Percentiles rank a stretch among this genome's conserved stretches.
phyloP scores from a whole-genome alignment of 225 moss, liverwort and hornwort species.

The Marchantia polymorpha region DNA sequence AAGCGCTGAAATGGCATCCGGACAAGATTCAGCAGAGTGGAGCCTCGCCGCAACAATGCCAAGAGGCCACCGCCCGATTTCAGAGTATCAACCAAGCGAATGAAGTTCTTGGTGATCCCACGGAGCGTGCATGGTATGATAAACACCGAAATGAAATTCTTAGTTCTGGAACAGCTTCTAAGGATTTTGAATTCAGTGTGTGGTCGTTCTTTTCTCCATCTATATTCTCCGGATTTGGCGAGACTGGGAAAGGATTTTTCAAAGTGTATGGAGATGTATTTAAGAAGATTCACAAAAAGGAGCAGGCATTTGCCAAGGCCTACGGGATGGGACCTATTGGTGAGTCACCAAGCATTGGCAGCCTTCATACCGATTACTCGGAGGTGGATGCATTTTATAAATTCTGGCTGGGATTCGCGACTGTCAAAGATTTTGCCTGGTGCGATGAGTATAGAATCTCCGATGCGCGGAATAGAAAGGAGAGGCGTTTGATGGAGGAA shows the following conservation, averaged over 20 bases:
- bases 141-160: conserved; percentile 68
- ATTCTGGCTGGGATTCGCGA: conserved; percentile 76
- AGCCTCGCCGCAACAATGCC: conserved; percentile 54
- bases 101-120: conserved; percentile 85
- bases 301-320: conserved; percentile 80
- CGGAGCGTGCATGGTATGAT: conserved; percentile 95
- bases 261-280: conserved; percentile 75
- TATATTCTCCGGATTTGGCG: conserved; percentile 75
- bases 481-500: conserved; percentile 81
- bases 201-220: conserved; percentile 86
- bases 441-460: conserved; percentile 77
- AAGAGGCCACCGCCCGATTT: conserved; percentile 76
- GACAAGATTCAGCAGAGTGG: conserved; percentile 98
- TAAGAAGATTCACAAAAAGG: conserved; percentile 74
- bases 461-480: conserved; percentile 69
- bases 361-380: conserved; percentile 43
- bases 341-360: conserved; percentile 73
- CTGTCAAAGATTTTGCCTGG: conserved; percentile 89
- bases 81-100: conserved; percentile 82
- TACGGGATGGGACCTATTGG: conserved; percentile 64
- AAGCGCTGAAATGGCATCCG: conserved; percentile 98
- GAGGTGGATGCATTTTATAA: conserved; percentile 76
- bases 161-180: conserved; percentile 37
- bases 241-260: conserved; percentile 75
- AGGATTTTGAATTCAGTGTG: conserved; percentile 75